Base-by-base conservation (phyloP, 2,329 filamentous ascomycete species). In the Nannizziopsis barbatae region DNA sequence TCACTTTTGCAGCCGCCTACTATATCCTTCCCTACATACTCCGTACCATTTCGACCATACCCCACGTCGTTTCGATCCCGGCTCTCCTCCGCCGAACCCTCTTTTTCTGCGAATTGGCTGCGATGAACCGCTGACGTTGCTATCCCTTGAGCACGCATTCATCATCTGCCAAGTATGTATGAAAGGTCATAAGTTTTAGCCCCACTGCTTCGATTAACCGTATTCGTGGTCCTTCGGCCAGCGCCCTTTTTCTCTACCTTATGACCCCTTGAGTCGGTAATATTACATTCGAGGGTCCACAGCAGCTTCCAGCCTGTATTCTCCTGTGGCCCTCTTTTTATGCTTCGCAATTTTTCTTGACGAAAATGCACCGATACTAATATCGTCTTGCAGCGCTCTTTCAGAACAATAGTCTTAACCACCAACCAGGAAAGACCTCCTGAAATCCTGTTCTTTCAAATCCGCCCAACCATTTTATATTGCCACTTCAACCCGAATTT, bases 391-490 rank as follows among this genome's bases (percentile, higher is more conserved):
- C 35, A 45, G 36, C 35, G n/a, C 7, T 30, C 39, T 31, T 40
- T 18, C 22, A 32, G 12, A 39, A 18, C 11, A 30, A 17, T 17
- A 33, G 17, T 15, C 38, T 14, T 30, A 22, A 46, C 36, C 9
- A 33, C 27, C 36, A 46, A 40, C n/a, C 36, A n/a, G 20, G 12
- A 33, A 39, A 45, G 20, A 18, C 12, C 32, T 27, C 39, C 37
- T 45, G 18, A 45, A 30, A 30, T 32, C 33, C n/a, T 38, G 11
- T 10, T n/a, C 11, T 43, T 33, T 49, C 12, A 8, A 33, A 22
- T 32, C 15, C 30, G 18, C 27, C 50, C 52, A 54, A 51, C 52
- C 50, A 53, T 40, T 45, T 45, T 20, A 47, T 33, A 38, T 45
- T 41, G 42, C 49, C 37, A 46, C 53, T 12, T 40, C 18, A 18